Percentiles rank a stretch among this genome's conserved stretches.
These are phyloP conservation scores for Marasmius tenuissimus DNA, from an alignment of 1,284 basidiomycete genomes.

Conservation along the genomic window DNA sequence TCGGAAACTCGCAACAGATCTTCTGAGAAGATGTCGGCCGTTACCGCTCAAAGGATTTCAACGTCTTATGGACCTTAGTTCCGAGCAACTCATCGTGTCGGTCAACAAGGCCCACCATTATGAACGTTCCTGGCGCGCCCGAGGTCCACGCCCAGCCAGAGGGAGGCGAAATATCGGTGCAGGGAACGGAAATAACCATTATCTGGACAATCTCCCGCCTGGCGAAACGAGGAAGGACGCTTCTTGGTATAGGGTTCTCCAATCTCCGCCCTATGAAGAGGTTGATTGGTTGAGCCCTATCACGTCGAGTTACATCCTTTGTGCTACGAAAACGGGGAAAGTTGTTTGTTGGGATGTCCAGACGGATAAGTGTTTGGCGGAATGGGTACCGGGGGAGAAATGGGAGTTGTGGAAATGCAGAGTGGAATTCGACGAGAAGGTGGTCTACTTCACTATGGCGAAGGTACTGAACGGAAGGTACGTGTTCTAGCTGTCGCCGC, in stretches of 20 bases:
- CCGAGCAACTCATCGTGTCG: slow-evolving; percentile 54
- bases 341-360: slow-evolving; percentile 78
- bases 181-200: slow-evolving; percentile 20
- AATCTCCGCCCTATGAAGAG: slow-evolving; percentile 60
- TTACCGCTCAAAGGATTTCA: slow-evolving; percentile 69
- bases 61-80: slow-evolving; percentile 60
- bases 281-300: slow-evolving; percentile 77
- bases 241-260: slow-evolving; percentile 62
- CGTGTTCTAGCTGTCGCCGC: slow-evolving; percentile 25
- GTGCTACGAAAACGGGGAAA: slow-evolving; percentile 69
- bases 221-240: slow-evolving; percentile 34
- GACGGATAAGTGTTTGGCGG: slow-evolving; percentile 54
- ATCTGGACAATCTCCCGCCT: slow-evolving; percentile 17
- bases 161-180: slow-evolving; percentile 9
- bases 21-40: slow-evolving; percentile 64
- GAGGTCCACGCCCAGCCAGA: slow-evolving; percentile 53
- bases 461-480: slow-evolving; percentile 53
- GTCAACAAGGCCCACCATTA: slow-evolving; percentile 62
- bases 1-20: slow-evolving; percentile 56
- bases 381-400: slow-evolving; percentile 63
- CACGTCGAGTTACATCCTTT: slow-evolving; percentile 69
- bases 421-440: slow-evolving; percentile 68
- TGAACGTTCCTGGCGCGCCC: slow-evolving; percentile 60
- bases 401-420: slow-evolving; percentile 79
- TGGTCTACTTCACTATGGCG: slow-evolving; percentile 75